phyloP scores from a whole-genome alignment of 495 filamentous ascomycete species.

The Talaromyces thailandensis region DNA sequence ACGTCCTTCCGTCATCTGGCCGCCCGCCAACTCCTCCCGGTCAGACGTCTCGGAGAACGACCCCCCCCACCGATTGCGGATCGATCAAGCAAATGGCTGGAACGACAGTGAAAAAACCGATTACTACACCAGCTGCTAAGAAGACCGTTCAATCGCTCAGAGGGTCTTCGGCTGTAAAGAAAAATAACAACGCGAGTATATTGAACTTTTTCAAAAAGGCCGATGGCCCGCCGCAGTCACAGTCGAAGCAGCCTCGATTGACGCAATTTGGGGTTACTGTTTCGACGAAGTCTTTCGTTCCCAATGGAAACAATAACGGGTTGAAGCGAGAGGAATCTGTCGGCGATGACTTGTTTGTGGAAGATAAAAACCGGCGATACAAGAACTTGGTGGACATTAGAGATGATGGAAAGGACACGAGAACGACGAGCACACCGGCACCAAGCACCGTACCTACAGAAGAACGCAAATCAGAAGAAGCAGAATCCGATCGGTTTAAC shows the following conservation, averaged over 20 bases:
- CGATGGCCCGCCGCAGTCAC: slow-evolving; percentile 31
- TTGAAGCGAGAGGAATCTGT: slow-evolving; percentile 12
- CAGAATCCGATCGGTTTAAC: slow-evolving; percentile 17
- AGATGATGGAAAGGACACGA: neutral
- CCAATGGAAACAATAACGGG: slow-evolving; percentile 15
- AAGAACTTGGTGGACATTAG: slow-evolving; percentile 5
- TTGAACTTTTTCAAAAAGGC: slow-evolving; percentile 75
- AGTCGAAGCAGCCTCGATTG: slow-evolving; percentile 26
- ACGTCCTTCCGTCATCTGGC: neutral
- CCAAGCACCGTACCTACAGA: neutral
- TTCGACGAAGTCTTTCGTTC: slow-evolving; percentile 7
- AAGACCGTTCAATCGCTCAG: slow-evolving; percentile 9
- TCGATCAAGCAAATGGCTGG: slow-evolving; percentile 3
- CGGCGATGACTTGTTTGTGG: slow-evolving; percentile 30
- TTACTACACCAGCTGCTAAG: slow-evolving; percentile 4
- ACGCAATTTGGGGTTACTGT: slow-evolving; percentile 29
- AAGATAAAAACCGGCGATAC: slow-evolving; percentile 24
- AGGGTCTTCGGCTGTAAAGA: slow-evolving; percentile 7
- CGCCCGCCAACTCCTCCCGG: neutral
- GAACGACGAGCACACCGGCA: neutral
- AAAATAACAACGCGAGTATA: slow-evolving; percentile 49
- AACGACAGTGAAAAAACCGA: neutral
- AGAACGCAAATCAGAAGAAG: slow-evolving; percentile 8
- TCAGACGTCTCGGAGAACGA: neutral
- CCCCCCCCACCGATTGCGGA: neutral